A percentile compares a stretch with the other conserved stretches of the same genome.
Conservation (phyloP, 2,329 filamentous ascomycete species). For the Sporothrix schenckii region DNA sequence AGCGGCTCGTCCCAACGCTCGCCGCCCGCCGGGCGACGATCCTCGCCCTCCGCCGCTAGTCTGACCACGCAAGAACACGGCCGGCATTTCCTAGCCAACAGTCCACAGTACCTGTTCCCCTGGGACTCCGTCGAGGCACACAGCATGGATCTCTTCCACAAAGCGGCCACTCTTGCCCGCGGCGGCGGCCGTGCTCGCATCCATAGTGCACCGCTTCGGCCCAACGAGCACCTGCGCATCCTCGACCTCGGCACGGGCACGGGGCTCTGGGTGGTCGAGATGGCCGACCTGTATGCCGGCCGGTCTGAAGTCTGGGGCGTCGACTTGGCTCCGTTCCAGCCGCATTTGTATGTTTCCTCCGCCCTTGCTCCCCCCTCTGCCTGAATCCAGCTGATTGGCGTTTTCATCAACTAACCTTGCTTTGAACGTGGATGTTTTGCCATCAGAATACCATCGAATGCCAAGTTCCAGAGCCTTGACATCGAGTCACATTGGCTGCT, state of each 20-base stretch:
- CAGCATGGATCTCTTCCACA: slow-evolving; percentile 80
- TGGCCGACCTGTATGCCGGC: slow-evolving; percentile 58
- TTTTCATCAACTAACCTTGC: too few relatives aligned
- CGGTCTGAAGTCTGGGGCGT: slow-evolving; percentile 32
- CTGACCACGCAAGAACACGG: slow-evolving; percentile 29
- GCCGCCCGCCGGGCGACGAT: not conserved
- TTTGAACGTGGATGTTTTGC: too few relatives aligned
- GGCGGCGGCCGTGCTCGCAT: slow-evolving; percentile 43
- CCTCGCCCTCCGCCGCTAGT: not conserved
- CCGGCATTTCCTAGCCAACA: slow-evolving; percentile 23
- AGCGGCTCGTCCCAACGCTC: slow-evolving; percentile 4
- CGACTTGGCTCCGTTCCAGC: slow-evolving; percentile 32
- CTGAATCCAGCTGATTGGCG: too few relatives aligned
- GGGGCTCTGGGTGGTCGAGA: slow-evolving; percentile 87
- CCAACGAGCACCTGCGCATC: slow-evolving; percentile 44
- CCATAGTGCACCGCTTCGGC: slow-evolving; percentile 42
- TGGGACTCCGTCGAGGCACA: slow-evolving; percentile 47
- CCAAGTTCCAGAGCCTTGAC: slow-evolving; percentile 71
- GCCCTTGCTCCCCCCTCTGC: too few relatives aligned
- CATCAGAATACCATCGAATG: slow-evolving; percentile 69
- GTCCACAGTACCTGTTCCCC: slow-evolving; percentile 27
- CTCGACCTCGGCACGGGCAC: slow-evolving; percentile 81
- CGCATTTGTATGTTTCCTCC: slow-evolving; percentile 22
- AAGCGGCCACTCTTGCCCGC: slow-evolving; percentile 69
- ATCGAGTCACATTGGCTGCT: slow-evolving; percentile 74